Evolutionary conservation across 2,329 filamentous ascomycete genomes (phyloP), one percentile per base, ranked within the genome.

Genomic region (Xylaria sp.): DNA sequence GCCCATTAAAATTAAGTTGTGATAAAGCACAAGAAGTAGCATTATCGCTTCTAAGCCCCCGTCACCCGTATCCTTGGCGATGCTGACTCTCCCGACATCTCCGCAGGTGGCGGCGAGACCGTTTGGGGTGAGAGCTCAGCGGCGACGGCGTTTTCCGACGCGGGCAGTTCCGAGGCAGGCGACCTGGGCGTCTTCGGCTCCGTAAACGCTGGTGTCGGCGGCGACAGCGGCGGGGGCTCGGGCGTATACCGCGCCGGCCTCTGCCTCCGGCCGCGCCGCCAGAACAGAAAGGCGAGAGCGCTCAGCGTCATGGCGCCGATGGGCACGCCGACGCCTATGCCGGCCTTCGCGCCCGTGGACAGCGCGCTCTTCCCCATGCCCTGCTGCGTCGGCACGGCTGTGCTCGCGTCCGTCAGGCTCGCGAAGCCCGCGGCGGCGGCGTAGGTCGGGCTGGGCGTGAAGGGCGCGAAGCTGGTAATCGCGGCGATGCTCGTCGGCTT

Each of bases 301-400:
- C 22, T 11, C 4, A 44, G 2, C 20, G 17, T 4, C 4, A 44
- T 44, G 11, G 20, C 24, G 17, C 22, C 43, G 5, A 44, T 3
- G 5, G 43, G 26, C 11, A 54, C 44, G 16, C 46, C 54, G 19
- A 54, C 29, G 17, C 47, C 43, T 18, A 57, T 53, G 4, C 50
- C 46, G n/a, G 34, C 46, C 7, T 39, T n/a, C n/a, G 39, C 26
- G 2, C 42, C 46, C 16, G 20, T 19, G 11, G 43, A 44, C 13
- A 44, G 20, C 9, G 5, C n/a, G 17, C 6, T 29, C 2, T 34
- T 7, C 2, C 18, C 7, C 17, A 17, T 18, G 2, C 18, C 19
- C 6, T 18, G 21, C 18, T 42, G 19, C 6, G 20, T n/a, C 7
- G 40, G n/a, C 8, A 8, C n/a, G 13, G 40, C 17, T 19, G 40